These are phyloP conservation scores for Trichothecium sympodiale DNA, from an alignment of 2,329 filamentous ascomycete genomes.

Conservation along the genomic window DNA sequence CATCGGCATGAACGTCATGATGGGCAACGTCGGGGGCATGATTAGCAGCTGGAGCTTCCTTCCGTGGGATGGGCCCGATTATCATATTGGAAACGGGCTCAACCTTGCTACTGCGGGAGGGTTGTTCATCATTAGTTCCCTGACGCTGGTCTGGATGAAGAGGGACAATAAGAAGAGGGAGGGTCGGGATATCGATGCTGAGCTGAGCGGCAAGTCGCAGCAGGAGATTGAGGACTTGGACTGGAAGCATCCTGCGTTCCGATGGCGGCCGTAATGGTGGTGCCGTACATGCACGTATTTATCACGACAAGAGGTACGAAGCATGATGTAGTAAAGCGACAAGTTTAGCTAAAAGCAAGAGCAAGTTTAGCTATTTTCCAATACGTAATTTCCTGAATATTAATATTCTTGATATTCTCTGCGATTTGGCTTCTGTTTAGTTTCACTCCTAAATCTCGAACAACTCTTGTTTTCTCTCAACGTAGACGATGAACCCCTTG, in stretches of 20 bases:
- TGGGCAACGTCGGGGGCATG: slow-evolving; percentile 61
- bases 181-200: slow-evolving; percentile 19
- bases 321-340: too few species aligned
- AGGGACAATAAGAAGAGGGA: slow-evolving; percentile 41
- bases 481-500: too few species aligned
- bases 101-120: slow-evolving; percentile 49
- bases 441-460: too few species aligned
- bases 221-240: slow-evolving; percentile 49
- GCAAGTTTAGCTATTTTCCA: too few species aligned
- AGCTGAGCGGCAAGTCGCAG: slow-evolving; percentile 40
- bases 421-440: too few species aligned
- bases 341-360: too few species aligned
- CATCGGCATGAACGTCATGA: slow-evolving; percentile 57
- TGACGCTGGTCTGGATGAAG: slow-evolving; percentile 48
- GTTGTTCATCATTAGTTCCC: slow-evolving; percentile 37
- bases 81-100: slow-evolving; percentile 59
- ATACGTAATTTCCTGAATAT: too few species aligned
- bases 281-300: too few species aligned
- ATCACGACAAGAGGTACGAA: too few species aligned
- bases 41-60: slow-evolving; percentile 57
- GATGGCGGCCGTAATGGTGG: slow-evolving; percentile 33
- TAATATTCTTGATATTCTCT: too few species aligned
- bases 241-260: slow-evolving; percentile 55
- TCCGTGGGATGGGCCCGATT: slow-evolving; percentile 52
- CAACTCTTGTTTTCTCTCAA: too few species aligned